phyloP scores from a whole-genome alignment of 2,329 filamentous ascomycete genomes.

The Alternaria novae-zelandiae region DNA sequence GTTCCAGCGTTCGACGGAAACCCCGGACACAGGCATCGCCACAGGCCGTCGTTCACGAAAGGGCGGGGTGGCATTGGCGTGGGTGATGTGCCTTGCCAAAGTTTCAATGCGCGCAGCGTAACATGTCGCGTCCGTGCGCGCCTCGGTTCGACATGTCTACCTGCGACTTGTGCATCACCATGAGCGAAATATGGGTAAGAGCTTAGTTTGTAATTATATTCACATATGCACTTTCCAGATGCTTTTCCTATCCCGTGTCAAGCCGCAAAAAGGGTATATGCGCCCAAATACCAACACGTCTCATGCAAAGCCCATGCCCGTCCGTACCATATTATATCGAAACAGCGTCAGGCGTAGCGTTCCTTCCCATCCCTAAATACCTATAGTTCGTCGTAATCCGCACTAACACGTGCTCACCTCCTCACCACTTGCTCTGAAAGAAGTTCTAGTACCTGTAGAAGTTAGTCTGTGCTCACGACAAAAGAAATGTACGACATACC shows the following conservation, averaged over 20 bases:
- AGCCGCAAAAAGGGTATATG: constrained; percentile 15
- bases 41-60: constrained; percentile 43
- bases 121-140: neutral
- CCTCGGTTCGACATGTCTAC: neutral
- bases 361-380: neutral
- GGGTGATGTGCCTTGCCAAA: constrained; percentile 3
- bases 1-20: constrained; percentile 19
- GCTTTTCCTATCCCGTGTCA: neutral
- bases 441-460: constrained; percentile 32
- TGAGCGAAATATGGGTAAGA: neutral
- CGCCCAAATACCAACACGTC: constrained; percentile 8
- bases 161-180: neutral
- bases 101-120: constrained; percentile 4
- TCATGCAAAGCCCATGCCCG: neutral
- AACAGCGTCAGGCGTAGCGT: neutral
- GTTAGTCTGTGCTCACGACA: neutral
- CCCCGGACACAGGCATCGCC: constrained; percentile 44
- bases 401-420: constrained; percentile 17
- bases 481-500: constrained; percentile 45
- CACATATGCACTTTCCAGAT: neutral
- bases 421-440: constrained; percentile 29
- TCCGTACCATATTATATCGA: neutral
- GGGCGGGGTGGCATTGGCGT: constrained; percentile 40
- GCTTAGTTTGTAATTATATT: constrained; percentile 3
- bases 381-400: neutral